Conservation (phyloP, 306 rosid species). For the Begonia fuchsioides region DNA sequence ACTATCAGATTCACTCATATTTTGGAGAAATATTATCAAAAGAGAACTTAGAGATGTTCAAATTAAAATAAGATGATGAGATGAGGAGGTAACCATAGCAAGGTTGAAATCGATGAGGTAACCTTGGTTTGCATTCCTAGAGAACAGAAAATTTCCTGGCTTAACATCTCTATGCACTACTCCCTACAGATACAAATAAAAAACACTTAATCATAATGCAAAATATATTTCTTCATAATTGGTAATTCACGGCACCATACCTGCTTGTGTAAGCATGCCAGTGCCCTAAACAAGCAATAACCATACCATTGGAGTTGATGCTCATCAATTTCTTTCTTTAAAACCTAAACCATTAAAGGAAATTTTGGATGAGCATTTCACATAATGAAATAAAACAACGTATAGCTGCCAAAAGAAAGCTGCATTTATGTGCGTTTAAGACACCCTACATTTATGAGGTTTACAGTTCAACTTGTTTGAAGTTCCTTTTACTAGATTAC, state of each 20-base stretch:
- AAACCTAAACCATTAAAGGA: slow-evolving; percentile 32
- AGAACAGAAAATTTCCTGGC: slow-evolving; percentile 93
- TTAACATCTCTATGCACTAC: slow-evolving; percentile 74
- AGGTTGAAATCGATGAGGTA: slow-evolving; percentile 87
- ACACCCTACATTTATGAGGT: too few species aligned
- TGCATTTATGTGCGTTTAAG: too few species aligned
- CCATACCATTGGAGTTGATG: slow-evolving; percentile 68
- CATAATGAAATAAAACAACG: background rate
- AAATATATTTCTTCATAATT: too few species aligned
- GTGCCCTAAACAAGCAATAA: slow-evolving; percentile 73
- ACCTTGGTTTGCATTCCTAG: slow-evolving; percentile 54
- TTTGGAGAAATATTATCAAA: too few species aligned
- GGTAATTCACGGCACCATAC: slow-evolving; percentile 14
- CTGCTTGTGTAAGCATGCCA: slow-evolving; percentile 72
- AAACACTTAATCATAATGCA: background rate
- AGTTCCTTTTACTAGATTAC: background rate
- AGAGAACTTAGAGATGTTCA: too few species aligned
- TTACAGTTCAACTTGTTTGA: background rate
- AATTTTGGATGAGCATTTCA: background rate
- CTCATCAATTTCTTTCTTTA: slow-evolving; percentile 62
- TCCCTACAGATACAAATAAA: slow-evolving; percentile 34
- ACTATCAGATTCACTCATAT: background rate
- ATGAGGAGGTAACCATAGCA: slow-evolving; percentile 44
- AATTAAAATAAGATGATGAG: slow-evolving; percentile 4
- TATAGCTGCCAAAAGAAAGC: background rate